phyloP scores from a whole-genome alignment of 2,329 filamentous ascomycete species.

The Arthrinium phaeospermum region DNA sequence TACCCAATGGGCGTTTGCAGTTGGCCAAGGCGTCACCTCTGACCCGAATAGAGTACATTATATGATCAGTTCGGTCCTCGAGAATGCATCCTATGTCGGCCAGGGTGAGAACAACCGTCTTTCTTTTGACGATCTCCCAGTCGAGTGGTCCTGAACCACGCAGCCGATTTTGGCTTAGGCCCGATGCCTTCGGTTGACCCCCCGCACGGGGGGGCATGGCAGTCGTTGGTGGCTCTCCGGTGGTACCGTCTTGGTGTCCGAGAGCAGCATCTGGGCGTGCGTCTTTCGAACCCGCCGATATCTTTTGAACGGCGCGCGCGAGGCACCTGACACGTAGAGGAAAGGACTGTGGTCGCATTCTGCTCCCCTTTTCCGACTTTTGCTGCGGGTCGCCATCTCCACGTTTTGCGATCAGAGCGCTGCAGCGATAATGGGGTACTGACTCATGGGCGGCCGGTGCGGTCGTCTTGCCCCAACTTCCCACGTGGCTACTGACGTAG shows the following conservation, averaged over 20 bases:
- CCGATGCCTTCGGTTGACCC: neutral
- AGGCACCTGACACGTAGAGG: neutral
- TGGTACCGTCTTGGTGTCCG: neutral
- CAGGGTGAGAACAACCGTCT: neutral
- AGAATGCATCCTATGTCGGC: too few species aligned
- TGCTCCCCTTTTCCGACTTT: neutral
- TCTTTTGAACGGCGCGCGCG: neutral
- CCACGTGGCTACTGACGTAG: neutral
- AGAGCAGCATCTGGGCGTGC: neutral
- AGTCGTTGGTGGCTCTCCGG: neutral
- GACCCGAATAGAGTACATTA: too few species aligned
- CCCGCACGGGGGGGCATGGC: neutral
- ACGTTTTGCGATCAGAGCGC: neutral
- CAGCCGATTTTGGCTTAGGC: neutral
- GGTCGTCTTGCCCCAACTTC: neutral
- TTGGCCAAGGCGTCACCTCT: neutral
- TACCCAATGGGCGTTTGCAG: neutral
- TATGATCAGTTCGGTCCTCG: too few species aligned
- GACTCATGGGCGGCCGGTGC: neutral
- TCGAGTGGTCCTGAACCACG: neutral
- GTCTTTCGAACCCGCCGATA: neutral
- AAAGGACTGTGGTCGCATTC: neutral
- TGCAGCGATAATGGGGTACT: neutral
- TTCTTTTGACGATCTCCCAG: neutral
- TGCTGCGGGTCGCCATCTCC: neutral